Evolutionary conservation across 441 rosid genomes (phyloP), one percentile per base, ranked within the genome.

Genomic region (Pelargonium myrrhifolium): DNA sequence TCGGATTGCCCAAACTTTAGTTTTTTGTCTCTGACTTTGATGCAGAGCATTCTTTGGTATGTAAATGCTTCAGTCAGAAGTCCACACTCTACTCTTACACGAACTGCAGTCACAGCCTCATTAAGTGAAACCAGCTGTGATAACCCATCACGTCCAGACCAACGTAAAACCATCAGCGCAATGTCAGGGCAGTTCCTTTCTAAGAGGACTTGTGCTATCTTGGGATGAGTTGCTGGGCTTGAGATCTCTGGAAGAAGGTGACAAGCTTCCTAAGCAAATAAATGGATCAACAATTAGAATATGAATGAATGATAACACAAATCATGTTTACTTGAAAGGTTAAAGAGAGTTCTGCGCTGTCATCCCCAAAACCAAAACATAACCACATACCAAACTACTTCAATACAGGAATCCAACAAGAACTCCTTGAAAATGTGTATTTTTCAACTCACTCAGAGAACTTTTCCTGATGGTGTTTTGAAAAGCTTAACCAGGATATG

Each of bases 61-160:
- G 87, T 83, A 76, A 91, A 91, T 43, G 99, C 95, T 82, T 93
- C 99, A 24, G 90, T 93, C 79, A 93, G 51, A 72, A 93, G 95
- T 43, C 88, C 96, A 78, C 95, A 88, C 79, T 87, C 96, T 72
- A 93, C 78, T 74, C 97, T 93, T 64, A 89, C 92, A 65, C 90
- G 83, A 81, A 89, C 74, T 47, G 86, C 86, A 74, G 93, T 91
- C 66, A 88, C 95, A 68, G 97, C 96, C 83, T 93, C 96, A 75
- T 71, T 76, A 63, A 89, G 82, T 21, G 88, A 85, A 63, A 87
- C 81, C 77, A 82, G 71, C 62, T 69, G 86, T 47, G 89, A 82
- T 60, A 82, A 86, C 65, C 83, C 80, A 80, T 93, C 99, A 69
- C 80, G 87, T 53, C 96, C 93, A 71, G 93, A 91, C 90, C 95